Evolutionary conservation across 495 filamentous ascomycete species (phyloP), one percentile per base, ranked within the genome.

Genomic region (Penicillium alfredii): DNA sequence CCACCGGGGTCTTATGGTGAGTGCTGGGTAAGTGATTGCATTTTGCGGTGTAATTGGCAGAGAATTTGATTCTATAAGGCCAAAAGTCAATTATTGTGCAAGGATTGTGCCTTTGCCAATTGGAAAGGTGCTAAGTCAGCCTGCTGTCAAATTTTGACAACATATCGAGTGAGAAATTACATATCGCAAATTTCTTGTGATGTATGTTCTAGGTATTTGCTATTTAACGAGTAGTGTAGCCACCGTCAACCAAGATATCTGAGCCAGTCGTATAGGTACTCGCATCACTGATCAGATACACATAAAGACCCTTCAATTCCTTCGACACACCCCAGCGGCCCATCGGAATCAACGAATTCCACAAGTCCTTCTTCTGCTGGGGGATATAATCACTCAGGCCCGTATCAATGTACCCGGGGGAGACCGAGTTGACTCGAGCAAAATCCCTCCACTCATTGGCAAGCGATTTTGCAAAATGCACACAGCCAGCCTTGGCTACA

Each of bases 261-360:
- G 65, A 64, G 0, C 84, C 87, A 4, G 84, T 94, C 1, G 80
- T 89, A 55, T 85, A 93, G 36, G 75, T 82, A n/a, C 73, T 70
- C 4, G 86, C 85, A 58, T 90, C 85, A 10, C 74, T 81, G 2
- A 83, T 84, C 34, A 92, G 60, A 50, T 86, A 92, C 3, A 92
- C 51, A 52, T 82, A 85, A 3, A 76, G 77, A 2, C 76, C 80
- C 72, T 85, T 85, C 37, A 85, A 56, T 71, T 85, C 81, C 63
- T 81, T 80, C 1, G 80, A 76, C n/a, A 76, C 55, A 20, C 78
- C 79, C 27, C 78, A 60, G 7, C 80, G 68, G 26, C 77, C 78
- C 62, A 85, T 66, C 3, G 80, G 80, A 25, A 82, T 82, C 79
- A 82, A 81, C 1, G 36, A 45, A 12, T 36, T 42, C 81, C 81